A percentile compares a stretch with the other conserved stretches of the same genome.
Evolutionary conservation across 805 yeast genomes (phyloP).

Genomic region (Metschnikowia reukaufii): DNA sequence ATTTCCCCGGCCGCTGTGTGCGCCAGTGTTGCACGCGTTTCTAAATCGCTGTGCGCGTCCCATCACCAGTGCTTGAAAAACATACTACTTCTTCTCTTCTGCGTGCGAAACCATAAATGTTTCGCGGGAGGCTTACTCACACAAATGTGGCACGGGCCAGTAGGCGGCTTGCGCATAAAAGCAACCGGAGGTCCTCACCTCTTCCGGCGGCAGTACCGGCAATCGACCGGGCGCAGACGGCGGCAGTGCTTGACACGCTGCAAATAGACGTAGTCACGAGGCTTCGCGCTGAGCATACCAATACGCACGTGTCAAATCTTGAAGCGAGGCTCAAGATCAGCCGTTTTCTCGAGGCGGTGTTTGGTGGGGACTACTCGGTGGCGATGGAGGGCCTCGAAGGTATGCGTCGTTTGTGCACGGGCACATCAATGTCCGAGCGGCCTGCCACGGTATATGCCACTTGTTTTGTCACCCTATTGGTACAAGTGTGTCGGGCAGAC

Average conservation of each 20-base stretch:
- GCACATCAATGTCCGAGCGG: background rate
- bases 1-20: too few species aligned
- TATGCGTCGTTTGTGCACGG: conserved; percentile 6
- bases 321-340: conserved; percentile 14
- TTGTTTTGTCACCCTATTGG: conserved; percentile 15
- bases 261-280: conserved; percentile 9
- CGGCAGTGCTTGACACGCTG: conserved; percentile 9
- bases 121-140: background rate
- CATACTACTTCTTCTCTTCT: too few species aligned
- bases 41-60: too few species aligned
- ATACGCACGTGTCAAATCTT: conserved; percentile 5
- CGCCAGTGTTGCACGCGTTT: too few species aligned
- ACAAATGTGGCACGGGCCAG: background rate
- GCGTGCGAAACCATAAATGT: background rate
- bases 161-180: background rate
- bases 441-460: conserved; percentile 13
- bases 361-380: conserved; percentile 9
- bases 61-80: too few species aligned
- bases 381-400: conserved; percentile 7
- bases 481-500: conserved; percentile 3
- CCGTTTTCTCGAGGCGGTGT: conserved; percentile 18
- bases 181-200: background rate
- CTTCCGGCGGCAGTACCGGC: too few species aligned
- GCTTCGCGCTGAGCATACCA: background rate
- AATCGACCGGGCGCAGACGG: background rate